A percentile compares a stretch with the other conserved stretches of the same genome.
These are phyloP conservation scores for Suillus discolor DNA, from an alignment of 768 basidiomycete genomes.

Conservation along the genomic window DNA sequence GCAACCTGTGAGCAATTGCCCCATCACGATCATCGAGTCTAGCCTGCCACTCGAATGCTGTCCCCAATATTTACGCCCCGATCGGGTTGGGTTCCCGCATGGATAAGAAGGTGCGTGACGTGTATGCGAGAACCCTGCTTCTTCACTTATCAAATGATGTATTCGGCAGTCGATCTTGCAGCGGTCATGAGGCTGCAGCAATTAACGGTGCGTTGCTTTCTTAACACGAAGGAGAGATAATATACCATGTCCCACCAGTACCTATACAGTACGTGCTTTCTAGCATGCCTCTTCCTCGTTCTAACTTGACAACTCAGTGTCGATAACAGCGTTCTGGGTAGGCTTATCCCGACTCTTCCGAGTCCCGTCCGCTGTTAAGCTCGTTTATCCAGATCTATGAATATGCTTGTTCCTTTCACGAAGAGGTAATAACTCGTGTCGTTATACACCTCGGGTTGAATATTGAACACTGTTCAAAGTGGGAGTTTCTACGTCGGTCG, in stretches of 20 bases:
- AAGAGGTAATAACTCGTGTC: neutral
- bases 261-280: neutral
- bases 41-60: too few relatives aligned
- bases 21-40: too few relatives aligned
- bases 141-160: neutral
- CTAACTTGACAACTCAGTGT: neutral
- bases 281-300: neutral
- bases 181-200: neutral
- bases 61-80: too few relatives aligned
- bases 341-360: neutral
- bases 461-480: neutral
- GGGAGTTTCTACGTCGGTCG: neutral
- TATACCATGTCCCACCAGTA: neutral
- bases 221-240: neutral
- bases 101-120: neutral
- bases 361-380: neutral
- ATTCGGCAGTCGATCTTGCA: neutral
- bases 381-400: neutral
- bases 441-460: neutral
- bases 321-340: neutral
- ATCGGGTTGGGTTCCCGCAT: too few relatives aligned
- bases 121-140: neutral
- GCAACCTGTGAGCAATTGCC: too few relatives aligned
- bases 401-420: neutral
- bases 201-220: neutral